A percentile compares a stretch with the other conserved stretches of the same genome.
Conservation (phyloP, 768 basidiomycete species). For the Basidioascus undulatus region DNA sequence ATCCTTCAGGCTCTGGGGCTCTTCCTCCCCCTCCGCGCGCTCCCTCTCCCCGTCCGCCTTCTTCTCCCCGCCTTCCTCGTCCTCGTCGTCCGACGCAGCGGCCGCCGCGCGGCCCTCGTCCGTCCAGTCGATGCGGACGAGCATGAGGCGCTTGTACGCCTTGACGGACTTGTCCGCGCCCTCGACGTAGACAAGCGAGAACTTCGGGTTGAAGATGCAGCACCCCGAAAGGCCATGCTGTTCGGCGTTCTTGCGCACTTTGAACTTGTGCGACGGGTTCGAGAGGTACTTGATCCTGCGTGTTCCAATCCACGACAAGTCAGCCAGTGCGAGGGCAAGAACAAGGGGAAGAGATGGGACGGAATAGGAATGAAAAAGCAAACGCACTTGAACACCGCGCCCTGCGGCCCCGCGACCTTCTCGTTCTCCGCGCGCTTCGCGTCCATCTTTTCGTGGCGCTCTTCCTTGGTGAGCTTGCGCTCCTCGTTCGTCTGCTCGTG, state of each 20-base stretch:
- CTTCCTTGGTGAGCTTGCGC: constrained; percentile 75
- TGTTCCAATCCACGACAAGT: background rate
- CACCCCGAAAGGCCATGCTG: constrained; percentile 68
- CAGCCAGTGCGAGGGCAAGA: no score
- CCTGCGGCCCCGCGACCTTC: constrained; percentile 52
- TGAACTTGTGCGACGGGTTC: constrained; percentile 86
- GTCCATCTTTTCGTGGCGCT: constrained; percentile 65
- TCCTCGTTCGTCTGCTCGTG: constrained; percentile 89
- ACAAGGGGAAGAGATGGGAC: background rate
- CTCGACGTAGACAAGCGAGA: constrained; percentile 81
- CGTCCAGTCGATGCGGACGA: constrained; percentile 77
- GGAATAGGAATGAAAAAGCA: background rate
- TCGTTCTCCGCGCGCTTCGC: constrained; percentile 68
- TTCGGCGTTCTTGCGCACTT: constrained; percentile 88
- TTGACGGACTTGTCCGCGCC: constrained; percentile 65
- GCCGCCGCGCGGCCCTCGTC: constrained; percentile 52
- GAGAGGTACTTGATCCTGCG: constrained; percentile 56
- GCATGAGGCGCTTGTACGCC: constrained; percentile 67
- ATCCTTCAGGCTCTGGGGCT: constrained; percentile 38
- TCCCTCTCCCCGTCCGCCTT: constrained; percentile 5
- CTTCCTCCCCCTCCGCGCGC: constrained; percentile 10
- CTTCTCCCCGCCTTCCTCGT: constrained; percentile 7
- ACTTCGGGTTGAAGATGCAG: constrained; percentile 70
- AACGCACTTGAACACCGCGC: constrained; percentile 74
- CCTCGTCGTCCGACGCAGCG: constrained; percentile 4